Percentiles rank a stretch among this genome's conserved stretches.
These are phyloP conservation scores for Rhododendron ovatum DNA, from an alignment of 148 eudicot species.

Conservation along the genomic window DNA sequence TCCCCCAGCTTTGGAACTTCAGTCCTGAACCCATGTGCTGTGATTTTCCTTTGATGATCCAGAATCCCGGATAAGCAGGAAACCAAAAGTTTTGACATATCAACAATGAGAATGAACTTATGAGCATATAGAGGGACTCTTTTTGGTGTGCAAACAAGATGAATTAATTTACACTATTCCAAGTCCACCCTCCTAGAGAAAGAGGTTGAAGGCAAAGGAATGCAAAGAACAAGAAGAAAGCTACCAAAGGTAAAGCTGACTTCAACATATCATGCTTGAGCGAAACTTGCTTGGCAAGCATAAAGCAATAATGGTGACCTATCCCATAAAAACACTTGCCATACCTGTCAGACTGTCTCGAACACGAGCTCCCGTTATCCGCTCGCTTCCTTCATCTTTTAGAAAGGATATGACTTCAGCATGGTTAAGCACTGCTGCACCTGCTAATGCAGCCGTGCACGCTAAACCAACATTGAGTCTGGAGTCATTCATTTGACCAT, in stretches of 20 bases:
- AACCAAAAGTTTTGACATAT: not conserved
- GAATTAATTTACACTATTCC: not conserved
- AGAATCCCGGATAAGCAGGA: not conserved
- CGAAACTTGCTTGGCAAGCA: not conserved
- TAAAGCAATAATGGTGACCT: not conserved
- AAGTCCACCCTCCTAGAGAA: not conserved
- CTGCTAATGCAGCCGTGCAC: conserved; percentile 92
- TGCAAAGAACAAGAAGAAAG: not conserved
- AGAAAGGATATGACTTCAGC: conserved; percentile 84
- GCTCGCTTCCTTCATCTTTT: conserved; percentile 62
- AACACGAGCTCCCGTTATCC: conserved; percentile 77
- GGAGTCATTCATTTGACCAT: conserved; percentile 98
- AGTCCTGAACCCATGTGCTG: not conserved
- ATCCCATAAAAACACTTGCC: not conserved
- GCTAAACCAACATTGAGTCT: conserved; percentile 85
- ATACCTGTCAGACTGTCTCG: conserved; percentile 77
- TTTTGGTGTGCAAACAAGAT: not conserved
- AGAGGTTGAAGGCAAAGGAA: not conserved
- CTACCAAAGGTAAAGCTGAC: not conserved
- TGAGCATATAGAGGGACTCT: not conserved
- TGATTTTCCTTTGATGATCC: not conserved
- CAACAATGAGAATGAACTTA: not conserved
- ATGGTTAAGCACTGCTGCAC: conserved; percentile 85
- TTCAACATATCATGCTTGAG: not conserved
- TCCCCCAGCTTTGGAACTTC: not conserved